Percentiles rank a stretch among this genome's conserved stretches.
Conservation (phyloP, 179 eudicot genomes). For the Spergularia azorica region DNA sequence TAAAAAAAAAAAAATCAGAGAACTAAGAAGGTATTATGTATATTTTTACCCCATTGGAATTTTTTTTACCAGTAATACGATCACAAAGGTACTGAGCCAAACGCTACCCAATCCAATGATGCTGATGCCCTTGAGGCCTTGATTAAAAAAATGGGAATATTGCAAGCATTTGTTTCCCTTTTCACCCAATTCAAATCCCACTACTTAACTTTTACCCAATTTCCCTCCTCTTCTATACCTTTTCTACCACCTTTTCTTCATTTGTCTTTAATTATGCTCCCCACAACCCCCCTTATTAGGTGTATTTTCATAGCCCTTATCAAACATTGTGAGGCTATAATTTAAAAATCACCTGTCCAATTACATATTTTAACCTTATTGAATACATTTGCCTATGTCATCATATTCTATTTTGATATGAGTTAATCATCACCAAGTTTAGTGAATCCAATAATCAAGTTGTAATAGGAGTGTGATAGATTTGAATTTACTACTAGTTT, state of each 20-base stretch:
- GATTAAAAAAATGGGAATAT: conserved; percentile 7
- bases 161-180: background rate
- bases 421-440: too few species aligned
- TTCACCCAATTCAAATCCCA: background rate
- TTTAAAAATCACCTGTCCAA: background rate
- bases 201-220: conserved; percentile 6
- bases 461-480: too few species aligned
- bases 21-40: too few species aligned
- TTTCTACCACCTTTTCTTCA: conserved; percentile 7
- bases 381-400: background rate
- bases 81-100: background rate
- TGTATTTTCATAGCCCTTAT: background rate
- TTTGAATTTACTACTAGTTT: too few species aligned
- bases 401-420: too few species aligned
- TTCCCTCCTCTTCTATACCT: background rate
- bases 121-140: background rate
- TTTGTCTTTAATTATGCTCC: conserved; percentile 14
- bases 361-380: background rate
- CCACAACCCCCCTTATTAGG: conserved; percentile 1
- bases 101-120: background rate
- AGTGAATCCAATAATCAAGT: too few species aligned
- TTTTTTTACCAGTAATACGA: background rate
- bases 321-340: background rate
- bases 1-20: too few species aligned
- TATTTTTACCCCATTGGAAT: too few species aligned